Conservation (phyloP, 352 stramenopile species). For the Phytophthora hibernalis region DNA sequence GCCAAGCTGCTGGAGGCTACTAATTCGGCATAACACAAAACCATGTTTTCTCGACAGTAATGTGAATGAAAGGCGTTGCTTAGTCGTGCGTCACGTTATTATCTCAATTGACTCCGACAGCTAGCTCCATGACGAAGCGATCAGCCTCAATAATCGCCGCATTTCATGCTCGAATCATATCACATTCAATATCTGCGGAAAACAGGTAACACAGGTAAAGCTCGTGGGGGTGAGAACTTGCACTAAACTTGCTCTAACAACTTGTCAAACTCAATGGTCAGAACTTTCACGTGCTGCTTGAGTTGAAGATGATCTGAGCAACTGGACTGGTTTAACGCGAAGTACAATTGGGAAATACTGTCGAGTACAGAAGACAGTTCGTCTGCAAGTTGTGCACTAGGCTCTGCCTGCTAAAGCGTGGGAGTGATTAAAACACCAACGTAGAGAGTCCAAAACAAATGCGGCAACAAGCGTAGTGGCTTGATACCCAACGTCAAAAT, state of each 20-base stretch:
- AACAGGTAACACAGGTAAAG: not conserved
- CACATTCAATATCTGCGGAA: not conserved
- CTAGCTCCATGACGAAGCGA: constrained; percentile 9
- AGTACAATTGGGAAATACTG: constrained; percentile 27
- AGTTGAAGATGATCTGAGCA: constrained; percentile 43
- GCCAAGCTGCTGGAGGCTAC: constrained; percentile 58
- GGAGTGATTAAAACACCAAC: not conserved
- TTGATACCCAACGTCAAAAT: no score
- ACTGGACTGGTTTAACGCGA: constrained; percentile 46
- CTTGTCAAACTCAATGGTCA: constrained; percentile 36
- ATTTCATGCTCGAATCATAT: constrained; percentile 4
- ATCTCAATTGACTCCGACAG: constrained; percentile 1
- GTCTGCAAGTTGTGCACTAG: constrained; percentile 10
- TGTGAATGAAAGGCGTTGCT: constrained; percentile 17
- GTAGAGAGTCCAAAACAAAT: no score
- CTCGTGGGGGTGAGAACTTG: not conserved
- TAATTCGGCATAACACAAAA: constrained; percentile 7
- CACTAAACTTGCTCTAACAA: constrained; percentile 37
- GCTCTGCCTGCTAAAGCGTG: constrained; percentile 4
- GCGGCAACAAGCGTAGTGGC: no score
- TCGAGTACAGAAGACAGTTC: constrained; percentile 23
- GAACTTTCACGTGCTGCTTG: constrained; percentile 38
- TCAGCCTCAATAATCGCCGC: constrained; percentile 4
- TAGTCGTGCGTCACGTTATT: constrained; percentile 1
- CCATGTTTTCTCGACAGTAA: not conserved